Base-by-base conservation (phyloP, 1,284 basidiomycete species). In the Ceratobasidium papillatum region DNA sequence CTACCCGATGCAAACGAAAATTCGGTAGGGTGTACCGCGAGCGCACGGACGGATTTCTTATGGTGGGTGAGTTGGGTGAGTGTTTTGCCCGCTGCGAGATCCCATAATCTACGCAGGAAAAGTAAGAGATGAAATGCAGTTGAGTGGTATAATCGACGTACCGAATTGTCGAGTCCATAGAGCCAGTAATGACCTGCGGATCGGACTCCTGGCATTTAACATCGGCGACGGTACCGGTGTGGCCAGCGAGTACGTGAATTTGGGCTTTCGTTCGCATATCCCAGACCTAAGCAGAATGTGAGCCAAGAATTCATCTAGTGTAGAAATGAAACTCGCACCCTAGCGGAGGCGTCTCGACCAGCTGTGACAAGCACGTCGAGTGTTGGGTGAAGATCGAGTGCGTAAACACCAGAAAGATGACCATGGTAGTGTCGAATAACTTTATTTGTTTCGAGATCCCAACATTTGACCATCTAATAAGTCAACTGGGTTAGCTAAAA, bases 361-460 rank as follows among this genome's bases (percentile, higher is more conserved):
- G 94, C 91, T 0, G 97, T 99, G 43, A 98, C 95, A 25, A 99
- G 88, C 0, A 99, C 86, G 80, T 99, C 97, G 52, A 99, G 89
- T 0, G 97, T 99, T 0, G 97, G 98, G 80, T 99, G 98, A 9
- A 99, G 85, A 45, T 91, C 85, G 77, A 98, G 86, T 0, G 94
- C 86, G 81, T 99, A 99, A 27, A 99, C 96, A 64, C 98, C 97
- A 0, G 96, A 98, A 45, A 98, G 88, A 82, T 99, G 97, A 0
- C 97, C 97, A 81, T 98, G 96, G 82, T 99, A 99, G 82, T 99
- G 96, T 51, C 97, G 88, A 77, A 99, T 99, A 77, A 99, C 97
- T 83, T 98, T 98, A 87, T 99, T 99, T 25, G 94, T 92, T 84
- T 99, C 98, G 71, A 99, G 84, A 81, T 99, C 97, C 98, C 98